Evolutionary conservation across 176 grass and related monocot genomes (phyloP).

Genomic region (Zea luxurians): DNA sequence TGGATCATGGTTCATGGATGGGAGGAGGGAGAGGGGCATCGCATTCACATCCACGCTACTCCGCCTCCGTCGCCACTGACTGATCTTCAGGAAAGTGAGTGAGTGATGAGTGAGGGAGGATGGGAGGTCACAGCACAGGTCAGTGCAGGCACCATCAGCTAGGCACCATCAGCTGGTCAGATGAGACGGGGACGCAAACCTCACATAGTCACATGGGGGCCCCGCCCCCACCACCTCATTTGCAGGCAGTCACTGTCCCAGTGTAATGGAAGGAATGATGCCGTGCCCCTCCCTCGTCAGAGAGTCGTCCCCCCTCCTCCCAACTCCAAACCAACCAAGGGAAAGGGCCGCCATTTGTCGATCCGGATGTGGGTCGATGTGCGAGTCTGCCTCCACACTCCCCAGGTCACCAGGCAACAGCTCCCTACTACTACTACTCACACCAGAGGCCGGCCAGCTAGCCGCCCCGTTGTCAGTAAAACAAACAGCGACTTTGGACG

Average conservation of each 20-base stretch:
- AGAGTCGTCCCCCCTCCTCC: not conserved
- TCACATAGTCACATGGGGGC: constrained; percentile 30
- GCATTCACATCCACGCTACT: too few relatives aligned
- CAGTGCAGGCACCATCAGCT: not conserved
- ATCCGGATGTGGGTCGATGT: not conserved
- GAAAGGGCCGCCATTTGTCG: not conserved
- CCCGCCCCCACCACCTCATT: not conserved
- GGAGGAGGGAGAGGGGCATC: too few relatives aligned
- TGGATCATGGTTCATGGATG: too few relatives aligned
- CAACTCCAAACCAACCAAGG: not conserved
- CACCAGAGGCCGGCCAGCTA: not conserved
- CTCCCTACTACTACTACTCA: not conserved
- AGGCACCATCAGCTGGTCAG: not conserved
- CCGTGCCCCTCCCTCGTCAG: not conserved
- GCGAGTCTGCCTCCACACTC: not conserved
- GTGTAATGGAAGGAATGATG: not conserved
- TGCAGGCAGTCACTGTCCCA: constrained; percentile 22
- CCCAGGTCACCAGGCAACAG: not conserved
- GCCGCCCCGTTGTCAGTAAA: too few relatives aligned
- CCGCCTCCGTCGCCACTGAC: too few relatives aligned
- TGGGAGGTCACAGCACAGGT: too few relatives aligned
- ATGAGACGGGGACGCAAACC: constrained; percentile 33
- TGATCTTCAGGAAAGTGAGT: too few relatives aligned
- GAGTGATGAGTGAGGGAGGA: too few relatives aligned
- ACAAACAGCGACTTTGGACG: not conserved